A percentile compares a stretch with the other conserved stretches of the same genome.
Conservation (phyloP, 1,284 basidiomycete genomes). For the Mycosarcoma maydis region DNA sequence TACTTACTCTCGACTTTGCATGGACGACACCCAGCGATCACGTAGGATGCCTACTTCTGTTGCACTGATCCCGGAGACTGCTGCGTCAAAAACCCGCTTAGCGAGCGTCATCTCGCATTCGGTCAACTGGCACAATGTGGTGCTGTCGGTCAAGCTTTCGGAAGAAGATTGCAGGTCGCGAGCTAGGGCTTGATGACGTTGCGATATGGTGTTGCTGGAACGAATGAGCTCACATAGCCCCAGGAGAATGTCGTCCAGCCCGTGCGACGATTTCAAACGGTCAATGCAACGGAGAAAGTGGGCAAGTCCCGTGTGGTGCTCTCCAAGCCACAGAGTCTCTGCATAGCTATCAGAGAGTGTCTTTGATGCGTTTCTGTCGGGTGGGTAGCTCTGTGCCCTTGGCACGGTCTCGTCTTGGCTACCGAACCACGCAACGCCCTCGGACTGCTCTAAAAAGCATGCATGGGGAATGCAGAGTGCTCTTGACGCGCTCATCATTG, state of each 20-base stretch:
- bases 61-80: neutral
- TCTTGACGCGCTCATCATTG: neutral
- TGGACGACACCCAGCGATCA: slow-evolving; percentile 25
- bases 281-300: slow-evolving; percentile 37
- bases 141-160: neutral
- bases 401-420: neutral
- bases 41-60: slow-evolving; percentile 2
- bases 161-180: neutral
- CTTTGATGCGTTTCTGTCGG: neutral
- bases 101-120: slow-evolving; percentile 18
- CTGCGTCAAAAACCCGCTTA: slow-evolving; percentile 3
- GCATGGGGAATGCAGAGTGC: slow-evolving; percentile 10
- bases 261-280: slow-evolving; percentile 12
- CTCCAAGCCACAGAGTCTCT: slow-evolving; percentile 43
- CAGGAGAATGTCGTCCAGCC: slow-evolving; percentile 17
- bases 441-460: slow-evolving; percentile 25
- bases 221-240: slow-evolving; percentile 28
- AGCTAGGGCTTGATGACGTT: slow-evolving; percentile 10
- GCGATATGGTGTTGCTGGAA: slow-evolving; percentile 21
- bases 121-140: neutral
- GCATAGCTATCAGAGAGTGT: slow-evolving; percentile 17
- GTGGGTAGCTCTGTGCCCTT: neutral
- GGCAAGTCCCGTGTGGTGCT: slow-evolving; percentile 34
- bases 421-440: slow-evolving; percentile 19
- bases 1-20: slow-evolving; percentile 50